phyloP scores from a whole-genome alignment of 495 filamentous ascomycete genomes.

The Penicillium pulvis region DNA sequence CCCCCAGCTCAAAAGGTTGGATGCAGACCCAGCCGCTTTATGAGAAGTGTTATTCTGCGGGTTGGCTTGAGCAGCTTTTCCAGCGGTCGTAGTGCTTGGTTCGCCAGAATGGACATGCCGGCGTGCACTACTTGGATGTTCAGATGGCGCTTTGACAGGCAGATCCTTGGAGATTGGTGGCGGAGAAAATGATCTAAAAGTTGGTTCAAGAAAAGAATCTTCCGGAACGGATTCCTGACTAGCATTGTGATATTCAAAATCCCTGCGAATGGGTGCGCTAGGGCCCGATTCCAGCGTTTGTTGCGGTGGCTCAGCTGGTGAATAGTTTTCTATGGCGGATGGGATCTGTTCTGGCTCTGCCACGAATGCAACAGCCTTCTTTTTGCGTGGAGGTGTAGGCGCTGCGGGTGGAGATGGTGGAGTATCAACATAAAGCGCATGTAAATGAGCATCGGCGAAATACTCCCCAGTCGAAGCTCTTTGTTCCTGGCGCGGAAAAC shows the following conservation, averaged over 20 bases:
- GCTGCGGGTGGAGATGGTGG: not conserved
- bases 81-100: conserved; percentile 39
- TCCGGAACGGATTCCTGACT: not conserved
- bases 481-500: conserved; percentile 12
- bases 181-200: not conserved
- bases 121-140: conserved; percentile 24
- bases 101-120: conserved; percentile 56
- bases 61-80: conserved; percentile 25
- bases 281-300: not conserved
- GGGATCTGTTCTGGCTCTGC: not conserved
- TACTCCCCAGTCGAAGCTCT: not conserved
- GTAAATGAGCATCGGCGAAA: conserved; percentile 8
- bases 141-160: not conserved
- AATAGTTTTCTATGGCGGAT: not conserved
- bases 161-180: conserved; percentile 9
- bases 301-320: conserved; percentile 1
- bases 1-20: conserved; percentile 34
- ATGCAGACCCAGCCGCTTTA: conserved; percentile 23
- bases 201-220: not conserved
- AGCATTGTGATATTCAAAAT: not conserved
- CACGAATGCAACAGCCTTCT: not conserved
- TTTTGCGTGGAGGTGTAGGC: not conserved
- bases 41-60: conserved; percentile 29
- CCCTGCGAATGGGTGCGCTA: not conserved
- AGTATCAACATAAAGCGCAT: conserved; percentile 1